Conservation (phyloP, 495 filamentous ascomycete species). For the Cairneyella variabilis region DNA sequence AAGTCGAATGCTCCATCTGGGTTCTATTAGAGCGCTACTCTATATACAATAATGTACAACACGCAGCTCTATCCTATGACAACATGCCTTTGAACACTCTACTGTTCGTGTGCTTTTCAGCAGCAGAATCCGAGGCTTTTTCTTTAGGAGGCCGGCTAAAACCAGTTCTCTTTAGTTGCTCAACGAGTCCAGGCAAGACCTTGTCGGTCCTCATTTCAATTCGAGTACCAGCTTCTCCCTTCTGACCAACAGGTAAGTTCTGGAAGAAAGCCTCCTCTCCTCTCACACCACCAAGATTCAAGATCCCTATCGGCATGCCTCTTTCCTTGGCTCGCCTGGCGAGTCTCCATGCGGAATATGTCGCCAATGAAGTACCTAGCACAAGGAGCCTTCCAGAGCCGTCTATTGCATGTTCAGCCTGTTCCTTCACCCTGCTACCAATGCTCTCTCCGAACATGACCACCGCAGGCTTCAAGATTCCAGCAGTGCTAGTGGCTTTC, state of each 20-base stretch:
- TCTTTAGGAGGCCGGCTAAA: slow-evolving; percentile 17
- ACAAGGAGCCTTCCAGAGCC: slow-evolving; percentile 70
- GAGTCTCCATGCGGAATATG: slow-evolving; percentile 90
- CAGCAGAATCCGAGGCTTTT: not conserved
- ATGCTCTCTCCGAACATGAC: slow-evolving; percentile 97
- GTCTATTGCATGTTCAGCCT: slow-evolving; percentile 79
- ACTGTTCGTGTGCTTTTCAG: slow-evolving; percentile 19
- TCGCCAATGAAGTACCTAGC: slow-evolving; percentile 85
- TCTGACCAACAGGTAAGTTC: slow-evolving; percentile 40
- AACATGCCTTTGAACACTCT: slow-evolving; percentile 48
- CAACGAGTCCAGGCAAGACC: slow-evolving; percentile 50
- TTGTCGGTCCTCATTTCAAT: slow-evolving; percentile 51
- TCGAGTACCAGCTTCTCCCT: slow-evolving; percentile 44
- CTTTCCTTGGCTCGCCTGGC: slow-evolving; percentile 76
- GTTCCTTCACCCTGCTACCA: slow-evolving; percentile 55
- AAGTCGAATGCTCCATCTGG: slow-evolving; percentile 18
- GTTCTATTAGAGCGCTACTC: slow-evolving; percentile 20
- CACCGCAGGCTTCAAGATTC: slow-evolving; percentile 86
- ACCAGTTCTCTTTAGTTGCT: slow-evolving; percentile 27
- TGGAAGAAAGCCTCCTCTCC: slow-evolving; percentile 71
- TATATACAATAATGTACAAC: slow-evolving; percentile 23
- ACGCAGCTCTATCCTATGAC: slow-evolving; percentile 28
- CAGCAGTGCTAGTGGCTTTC: slow-evolving; percentile 62
- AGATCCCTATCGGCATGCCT: slow-evolving; percentile 78
- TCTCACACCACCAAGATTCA: slow-evolving; percentile 80